These are phyloP conservation scores for Psilocybe azurescens DNA, from an alignment of 768 basidiomycete genomes.

Conservation along the genomic window DNA sequence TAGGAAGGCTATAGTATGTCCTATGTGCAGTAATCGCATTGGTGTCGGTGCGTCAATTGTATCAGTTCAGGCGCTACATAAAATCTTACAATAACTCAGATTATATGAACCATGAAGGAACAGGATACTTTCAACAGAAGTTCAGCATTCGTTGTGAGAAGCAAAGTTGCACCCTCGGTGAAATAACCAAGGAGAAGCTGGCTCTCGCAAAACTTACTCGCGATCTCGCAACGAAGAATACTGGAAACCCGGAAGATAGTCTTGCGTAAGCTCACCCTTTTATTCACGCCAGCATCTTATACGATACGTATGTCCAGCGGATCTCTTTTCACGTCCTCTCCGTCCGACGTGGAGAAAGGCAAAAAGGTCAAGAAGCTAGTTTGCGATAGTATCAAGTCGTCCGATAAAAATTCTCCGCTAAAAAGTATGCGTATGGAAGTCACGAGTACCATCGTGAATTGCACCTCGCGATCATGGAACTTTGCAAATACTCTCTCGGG, in stretches of 20 bases:
- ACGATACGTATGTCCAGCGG: conserved; percentile 15
- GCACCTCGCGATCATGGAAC: conserved; percentile 13
- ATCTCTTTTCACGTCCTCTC: conserved; percentile 17
- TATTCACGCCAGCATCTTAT: background rate
- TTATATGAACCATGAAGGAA: conserved; percentile 42
- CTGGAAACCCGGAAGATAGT: background rate
- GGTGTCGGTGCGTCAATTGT: conserved; percentile 29
- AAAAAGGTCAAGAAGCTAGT: conserved; percentile 6
- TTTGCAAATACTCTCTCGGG: conserved; percentile 6
- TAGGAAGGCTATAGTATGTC: conserved; percentile 31
- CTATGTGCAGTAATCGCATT: conserved; percentile 27
- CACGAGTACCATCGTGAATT: conserved; percentile 3
- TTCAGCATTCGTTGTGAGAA: conserved; percentile 43
- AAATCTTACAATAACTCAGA: conserved; percentile 31
- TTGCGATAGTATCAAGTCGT: background rate
- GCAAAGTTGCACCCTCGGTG: conserved; percentile 34
- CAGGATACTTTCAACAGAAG: conserved; percentile 53
- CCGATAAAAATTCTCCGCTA: background rate
- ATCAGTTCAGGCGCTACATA: background rate
- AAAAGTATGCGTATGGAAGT: background rate
- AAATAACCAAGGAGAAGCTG: conserved; percentile 35
- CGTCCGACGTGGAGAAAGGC: conserved; percentile 10
- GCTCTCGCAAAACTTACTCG: conserved; percentile 25
- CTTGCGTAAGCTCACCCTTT: conserved; percentile 9
- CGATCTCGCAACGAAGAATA: conserved; percentile 11